Percentiles rank a stretch among this genome's conserved stretches.
These are phyloP conservation scores for Monosporozyma unispora DNA, from an alignment of 805 yeast species.

Conservation along the genomic window DNA sequence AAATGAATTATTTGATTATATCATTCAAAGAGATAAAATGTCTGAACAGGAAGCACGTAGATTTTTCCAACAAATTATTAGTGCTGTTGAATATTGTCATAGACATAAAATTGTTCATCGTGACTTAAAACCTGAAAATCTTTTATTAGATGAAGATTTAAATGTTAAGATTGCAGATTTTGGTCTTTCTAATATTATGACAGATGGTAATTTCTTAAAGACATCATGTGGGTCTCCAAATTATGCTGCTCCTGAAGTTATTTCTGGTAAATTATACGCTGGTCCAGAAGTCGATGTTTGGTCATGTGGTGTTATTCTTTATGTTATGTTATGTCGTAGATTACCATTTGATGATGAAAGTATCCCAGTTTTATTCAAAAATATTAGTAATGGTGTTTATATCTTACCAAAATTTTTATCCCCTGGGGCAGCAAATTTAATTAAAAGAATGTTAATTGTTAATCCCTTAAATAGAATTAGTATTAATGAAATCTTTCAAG, in stretches of 20 bases:
- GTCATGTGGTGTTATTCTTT: conserved; percentile 92
- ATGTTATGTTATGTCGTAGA: conserved; percentile 93
- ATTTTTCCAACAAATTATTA: conserved; percentile 91
- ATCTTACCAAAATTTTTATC: conserved; percentile 81
- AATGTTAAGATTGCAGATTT: conserved; percentile 95
- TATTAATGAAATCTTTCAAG: conserved; percentile 84
- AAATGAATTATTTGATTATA: conserved; percentile 91
- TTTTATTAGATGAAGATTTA: conserved; percentile 77
- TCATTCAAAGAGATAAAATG: conserved; percentile 90
- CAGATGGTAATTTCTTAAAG: conserved; percentile 91
- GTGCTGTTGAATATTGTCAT: conserved; percentile 95
- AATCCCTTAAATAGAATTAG: conserved; percentile 91
- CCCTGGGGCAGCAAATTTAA: conserved; percentile 71
- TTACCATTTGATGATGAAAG: conserved; percentile 94
- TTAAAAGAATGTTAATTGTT: conserved; percentile 87
- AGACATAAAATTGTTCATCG: conserved; percentile 93
- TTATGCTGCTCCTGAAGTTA: conserved; percentile 96
- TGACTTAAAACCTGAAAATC: conserved; percentile 92
- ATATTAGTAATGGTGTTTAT: conserved; percentile 87
- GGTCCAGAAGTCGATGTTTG: conserved; percentile 98
- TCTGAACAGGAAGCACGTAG: conserved; percentile 84
- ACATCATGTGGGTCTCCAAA: conserved; percentile 96
- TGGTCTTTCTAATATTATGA: conserved; percentile 91
- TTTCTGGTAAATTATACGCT: conserved; percentile 87
- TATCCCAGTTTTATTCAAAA: conserved; percentile 88